A percentile compares a stretch with the other conserved stretches of the same genome.
Conservation (phyloP, 257 asterid species). For the Capsicum baccatum region DNA sequence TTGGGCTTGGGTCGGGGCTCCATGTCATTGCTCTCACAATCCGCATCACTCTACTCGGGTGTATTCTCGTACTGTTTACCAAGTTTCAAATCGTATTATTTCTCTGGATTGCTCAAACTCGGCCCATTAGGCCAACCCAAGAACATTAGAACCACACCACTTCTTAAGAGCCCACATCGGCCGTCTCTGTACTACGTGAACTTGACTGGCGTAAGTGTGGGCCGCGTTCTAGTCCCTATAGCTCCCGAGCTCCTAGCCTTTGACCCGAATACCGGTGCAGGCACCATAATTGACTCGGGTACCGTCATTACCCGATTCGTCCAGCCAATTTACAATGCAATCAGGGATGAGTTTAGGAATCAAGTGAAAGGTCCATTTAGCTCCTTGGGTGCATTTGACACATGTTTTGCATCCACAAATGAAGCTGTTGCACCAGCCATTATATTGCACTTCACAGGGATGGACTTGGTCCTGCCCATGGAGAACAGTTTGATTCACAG, state of each 20-base stretch:
- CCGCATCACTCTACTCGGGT: slow-evolving; percentile 70
- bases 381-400: slow-evolving; percentile 81
- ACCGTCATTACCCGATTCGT: slow-evolving; percentile 87
- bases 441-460: slow-evolving; percentile 60
- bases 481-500: slow-evolving; percentile 89
- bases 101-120: slow-evolving; percentile 88
- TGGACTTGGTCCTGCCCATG: slow-evolving; percentile 71
- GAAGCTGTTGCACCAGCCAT: slow-evolving; percentile 63
- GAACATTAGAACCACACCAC: slow-evolving; percentile 71
- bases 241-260: slow-evolving; percentile 66
- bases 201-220: slow-evolving; percentile 80
- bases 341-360: slow-evolving; percentile 69
- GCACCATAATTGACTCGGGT: slow-evolving; percentile 88
- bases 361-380: slow-evolving; percentile 66
- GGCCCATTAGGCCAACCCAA: slow-evolving; percentile 86
- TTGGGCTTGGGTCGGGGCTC: slow-evolving; percentile 90
- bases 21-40: slow-evolving; percentile 71
- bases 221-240: slow-evolving; percentile 62
- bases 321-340: slow-evolving; percentile 59
- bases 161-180: slow-evolving; percentile 78
- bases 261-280: slow-evolving; percentile 72
- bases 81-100: slow-evolving; percentile 79
- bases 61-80: slow-evolving; percentile 85
- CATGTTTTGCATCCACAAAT: slow-evolving; percentile 69
- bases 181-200: slow-evolving; percentile 84